Base-by-base conservation (phyloP, 129 eudicot genomes). In the Solidago caesia region DNA sequence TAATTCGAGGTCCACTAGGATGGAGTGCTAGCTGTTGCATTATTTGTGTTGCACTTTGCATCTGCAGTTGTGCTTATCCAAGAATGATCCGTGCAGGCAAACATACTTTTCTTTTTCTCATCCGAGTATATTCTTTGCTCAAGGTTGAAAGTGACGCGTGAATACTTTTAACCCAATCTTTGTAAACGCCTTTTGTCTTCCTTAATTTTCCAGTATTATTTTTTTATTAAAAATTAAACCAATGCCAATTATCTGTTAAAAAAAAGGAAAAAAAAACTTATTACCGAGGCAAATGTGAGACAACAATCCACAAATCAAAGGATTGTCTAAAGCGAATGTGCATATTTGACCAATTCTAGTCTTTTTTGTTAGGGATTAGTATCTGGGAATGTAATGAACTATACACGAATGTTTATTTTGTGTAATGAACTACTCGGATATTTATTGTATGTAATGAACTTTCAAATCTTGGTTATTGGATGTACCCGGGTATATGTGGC, bases 11-110 rank as follows among this genome's bases (percentile, higher is more conserved):
- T 39, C 41, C 75, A 64, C 45, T 42, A 65, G 70, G 29, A 41
- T 71, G 14, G 67, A 46, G 49, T 55, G 46, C 70, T 29, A 53
- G 58, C 80, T 81, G 43, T 25, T 76, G 57, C 74, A 15, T 77
- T 72, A 41, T 75, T 42, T 75, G 73, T 39, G 56, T 68, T 48
- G 72, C 79, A 75, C 56, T 65, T 53, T 79, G 68, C 73, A 57
- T 10, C 44, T 79, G 83, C 56, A 77, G 76, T 48, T 68, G 70
- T 66, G 70, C 52, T 76, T 67, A 67, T 67, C 33, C 48, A 56
- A 65, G 52, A 52, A 46, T 47, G 63, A 61, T 62, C 61, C 41
- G 61, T 67, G 73, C 67, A 76, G 80, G 67, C 80, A 76, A 53
- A 71, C 46, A 10, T 46, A 69, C 75, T 62, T 46, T 44, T 76